Percentiles rank a stretch among this genome's conserved stretches.
phyloP scores from a whole-genome alignment of 805 yeast genomes.

The Torulaspora indica region DNA sequence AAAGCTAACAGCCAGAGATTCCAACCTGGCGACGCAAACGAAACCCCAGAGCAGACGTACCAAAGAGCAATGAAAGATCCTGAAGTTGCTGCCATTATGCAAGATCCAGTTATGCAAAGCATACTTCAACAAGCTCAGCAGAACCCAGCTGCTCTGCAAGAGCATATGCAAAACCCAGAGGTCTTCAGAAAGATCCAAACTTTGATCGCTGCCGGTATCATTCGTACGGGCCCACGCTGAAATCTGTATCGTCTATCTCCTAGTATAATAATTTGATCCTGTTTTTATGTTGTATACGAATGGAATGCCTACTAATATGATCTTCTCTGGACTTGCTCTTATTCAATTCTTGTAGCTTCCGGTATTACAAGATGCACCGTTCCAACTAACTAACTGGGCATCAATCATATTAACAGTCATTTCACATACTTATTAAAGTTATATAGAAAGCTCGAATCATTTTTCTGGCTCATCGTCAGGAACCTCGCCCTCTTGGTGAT shows the following conservation, averaged over 20 bases:
- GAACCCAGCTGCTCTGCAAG: constrained; percentile 94
- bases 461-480: constrained; percentile 23
- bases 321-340: neutral
- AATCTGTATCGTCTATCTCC: neutral
- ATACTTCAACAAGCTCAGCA: constrained; percentile 90
- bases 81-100: constrained; percentile 83
- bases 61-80: constrained; percentile 89
- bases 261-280: neutral
- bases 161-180: constrained; percentile 96
- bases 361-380: too few species aligned
- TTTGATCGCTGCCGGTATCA: constrained; percentile 93
- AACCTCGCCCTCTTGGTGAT: constrained; percentile 39
- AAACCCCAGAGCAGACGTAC: constrained; percentile 90
- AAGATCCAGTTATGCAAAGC: constrained; percentile 94
- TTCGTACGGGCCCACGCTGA: constrained; percentile 60
- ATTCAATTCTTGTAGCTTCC: neutral
- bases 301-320: neutral
- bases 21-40: constrained; percentile 69
- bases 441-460: neutral
- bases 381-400: too few species aligned
- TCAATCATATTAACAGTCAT: neutral
- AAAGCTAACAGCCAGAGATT: constrained; percentile 79
- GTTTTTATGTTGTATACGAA: constrained; percentile 5
- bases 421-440: neutral
- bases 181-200: constrained; percentile 81